These are phyloP conservation scores for Actinomucor elegans DNA, from an alignment of 371 early-diverging fungal species.

Conservation along the genomic window DNA sequence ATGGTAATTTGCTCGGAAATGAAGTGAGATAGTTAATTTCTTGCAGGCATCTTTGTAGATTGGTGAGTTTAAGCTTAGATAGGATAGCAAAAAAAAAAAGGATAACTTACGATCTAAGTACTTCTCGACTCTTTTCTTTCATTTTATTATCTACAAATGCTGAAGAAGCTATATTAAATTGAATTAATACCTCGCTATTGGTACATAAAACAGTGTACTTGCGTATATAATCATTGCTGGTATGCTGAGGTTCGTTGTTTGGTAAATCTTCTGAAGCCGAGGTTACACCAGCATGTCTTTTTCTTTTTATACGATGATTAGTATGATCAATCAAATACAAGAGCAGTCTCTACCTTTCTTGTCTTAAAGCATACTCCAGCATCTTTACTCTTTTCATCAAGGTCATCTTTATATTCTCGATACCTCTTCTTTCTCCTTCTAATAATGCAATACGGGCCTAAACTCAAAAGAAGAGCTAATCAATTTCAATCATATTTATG, in stretches of 20 bases:
- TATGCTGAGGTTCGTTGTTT: neutral
- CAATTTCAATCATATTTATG: neutral
- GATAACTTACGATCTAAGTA: conserved; percentile 70
- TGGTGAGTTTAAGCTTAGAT: neutral
- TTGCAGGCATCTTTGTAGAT: conserved; percentile 53
- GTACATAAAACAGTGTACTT: conserved; percentile 2
- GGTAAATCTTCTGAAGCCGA: conserved; percentile 7
- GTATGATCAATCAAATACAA: no score
- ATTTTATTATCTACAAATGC: conserved; percentile 27
- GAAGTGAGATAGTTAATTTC: conserved; percentile 64
- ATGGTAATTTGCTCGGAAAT: conserved; percentile 41
- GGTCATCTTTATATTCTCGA: conserved; percentile 76
- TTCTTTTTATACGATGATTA: no score
- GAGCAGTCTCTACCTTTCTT: conserved; percentile 80
- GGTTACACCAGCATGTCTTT: conserved; percentile 11
- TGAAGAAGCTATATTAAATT: conserved; percentile 17
- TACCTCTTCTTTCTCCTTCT: conserved; percentile 82
- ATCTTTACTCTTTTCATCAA: conserved; percentile 82
- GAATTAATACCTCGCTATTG: no score
- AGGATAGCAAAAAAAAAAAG: neutral
- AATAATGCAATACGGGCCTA: conserved; percentile 77
- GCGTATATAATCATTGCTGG: conserved; percentile 5
- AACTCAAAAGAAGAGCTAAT: no score
- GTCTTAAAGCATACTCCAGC: conserved; percentile 83
- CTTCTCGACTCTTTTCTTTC: conserved; percentile 67